Evolutionary conservation across 805 yeast species (phyloP), one percentile per base, ranked within the genome.

Genomic region (Yarrowia sp.): DNA sequence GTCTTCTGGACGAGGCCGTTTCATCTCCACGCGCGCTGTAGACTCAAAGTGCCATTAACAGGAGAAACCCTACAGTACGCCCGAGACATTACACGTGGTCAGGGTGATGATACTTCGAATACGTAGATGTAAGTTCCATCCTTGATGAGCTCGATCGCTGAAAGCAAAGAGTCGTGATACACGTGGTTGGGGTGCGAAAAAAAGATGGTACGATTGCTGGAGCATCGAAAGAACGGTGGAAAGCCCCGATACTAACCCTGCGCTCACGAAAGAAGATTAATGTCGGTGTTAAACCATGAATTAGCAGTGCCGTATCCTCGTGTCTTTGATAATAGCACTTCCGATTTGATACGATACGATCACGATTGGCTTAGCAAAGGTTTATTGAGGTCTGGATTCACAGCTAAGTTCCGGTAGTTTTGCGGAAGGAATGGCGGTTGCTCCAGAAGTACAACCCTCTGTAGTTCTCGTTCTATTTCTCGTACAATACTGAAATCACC

Each of bases 1-100:
- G 16, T 52, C 55, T 52, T 35, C 56, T 36, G 56, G 56, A 52
- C 14, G 45, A 53, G 19, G 59, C 58, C 58, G 58, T 36, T 36
- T 35, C 9, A 35, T 53, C 19, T 38, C 42, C 58, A 14, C 59
- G 45, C 59, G 58, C 43, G 3, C 16, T 16, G 56, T 52, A 36
- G 58, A 16, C 58, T 52, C 58, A 52, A 52, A 36, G 38, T 38
- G 26, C 26, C 26, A 19, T 52, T 19, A 38, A 50, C 56, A 50
- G 56, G 22, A 35, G 41, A 50, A 46, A 52, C 58, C 58, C 43
- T 53, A 53, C 58, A 50, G 50, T 43, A 8, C 22, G 10, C 16
- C 16, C 11, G 19, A n/a, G 46, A 43, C 46, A 43, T 8, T 1
- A 43, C 36, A 48, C 52, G 52, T 26, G 36, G 16, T 8, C n/a